Percentiles rank a stretch among this genome's conserved stretches.
These are phyloP conservation scores for Alternaria tenuissima DNA, from an alignment of 2,329 filamentous ascomycete species.

Conservation along the genomic window DNA sequence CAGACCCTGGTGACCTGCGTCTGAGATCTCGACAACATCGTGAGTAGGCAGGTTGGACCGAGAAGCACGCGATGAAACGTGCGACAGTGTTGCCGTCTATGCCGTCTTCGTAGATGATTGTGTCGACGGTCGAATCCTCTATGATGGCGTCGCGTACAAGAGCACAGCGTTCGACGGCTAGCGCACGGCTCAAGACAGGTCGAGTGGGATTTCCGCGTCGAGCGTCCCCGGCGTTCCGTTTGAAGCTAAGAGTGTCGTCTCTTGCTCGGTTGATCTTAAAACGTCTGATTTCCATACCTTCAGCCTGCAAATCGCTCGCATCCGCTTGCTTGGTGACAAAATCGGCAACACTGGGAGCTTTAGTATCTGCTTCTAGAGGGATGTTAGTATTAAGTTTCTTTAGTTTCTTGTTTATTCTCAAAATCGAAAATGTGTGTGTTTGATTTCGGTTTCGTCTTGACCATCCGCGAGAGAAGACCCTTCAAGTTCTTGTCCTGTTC, in stretches of 20 bases:
- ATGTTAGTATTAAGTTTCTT: neutral
- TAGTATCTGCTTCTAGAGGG: neutral
- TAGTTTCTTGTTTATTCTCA: neutral
- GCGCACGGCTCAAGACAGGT: conserved; percentile 1
- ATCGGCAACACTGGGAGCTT: neutral
- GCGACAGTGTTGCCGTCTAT: conserved; percentile 3
- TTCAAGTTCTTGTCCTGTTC: neutral
- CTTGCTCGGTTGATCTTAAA: neutral
- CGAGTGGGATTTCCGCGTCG: neutral
- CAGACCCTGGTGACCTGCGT: neutral
- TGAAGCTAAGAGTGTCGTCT: conserved; percentile 4
- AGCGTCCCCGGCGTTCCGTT: neutral
- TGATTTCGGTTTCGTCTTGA: neutral
- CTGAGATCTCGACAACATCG: conserved; percentile 1
- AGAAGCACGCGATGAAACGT: neutral
- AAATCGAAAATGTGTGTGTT: neutral
- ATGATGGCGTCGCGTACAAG: neutral
- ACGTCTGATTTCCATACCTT: neutral
- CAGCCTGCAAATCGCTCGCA: neutral
- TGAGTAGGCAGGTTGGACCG: neutral
- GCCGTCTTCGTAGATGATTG: conserved; percentile 2
- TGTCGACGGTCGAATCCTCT: neutral
- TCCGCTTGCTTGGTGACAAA: neutral
- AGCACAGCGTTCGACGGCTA: neutral
- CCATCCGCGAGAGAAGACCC: neutral